Evolutionary conservation across 371 early-diverging fungal genomes (phyloP).

Genomic region (Umbelopsis sp.): DNA sequence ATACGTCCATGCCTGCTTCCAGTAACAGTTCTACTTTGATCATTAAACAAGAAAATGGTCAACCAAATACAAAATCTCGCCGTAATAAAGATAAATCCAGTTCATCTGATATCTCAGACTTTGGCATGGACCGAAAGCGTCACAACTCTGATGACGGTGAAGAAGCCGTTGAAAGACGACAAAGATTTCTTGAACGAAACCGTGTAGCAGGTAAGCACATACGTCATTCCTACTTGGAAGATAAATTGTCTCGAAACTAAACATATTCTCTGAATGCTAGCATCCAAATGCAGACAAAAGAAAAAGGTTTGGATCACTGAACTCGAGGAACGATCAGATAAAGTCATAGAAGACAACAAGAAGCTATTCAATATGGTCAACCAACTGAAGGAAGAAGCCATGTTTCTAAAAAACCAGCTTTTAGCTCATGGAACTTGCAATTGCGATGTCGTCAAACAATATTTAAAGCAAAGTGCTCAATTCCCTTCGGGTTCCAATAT

Average conservation of each 20-base stretch:
- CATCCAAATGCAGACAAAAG: slow-evolving; percentile 80
- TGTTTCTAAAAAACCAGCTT: slow-evolving; percentile 65
- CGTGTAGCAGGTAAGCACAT: slow-evolving; percentile 58
- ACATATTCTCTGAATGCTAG: slow-evolving; percentile 28
- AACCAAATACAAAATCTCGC: slow-evolving; percentile 3
- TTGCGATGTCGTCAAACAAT: slow-evolving; percentile 58
- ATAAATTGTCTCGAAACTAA: not conserved
- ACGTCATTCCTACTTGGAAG: not conserved
- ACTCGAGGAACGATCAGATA: slow-evolving; percentile 63
- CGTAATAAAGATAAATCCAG: slow-evolving; percentile 4
- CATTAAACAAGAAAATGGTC: slow-evolving; percentile 14
- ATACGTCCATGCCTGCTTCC: not conserved
- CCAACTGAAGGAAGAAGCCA: slow-evolving; percentile 69
- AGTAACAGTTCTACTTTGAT: not conserved
- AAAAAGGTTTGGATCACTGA: slow-evolving; percentile 76
- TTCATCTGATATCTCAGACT: not conserved
- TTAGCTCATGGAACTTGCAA: slow-evolving; percentile 63
- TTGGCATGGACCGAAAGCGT: not conserved
- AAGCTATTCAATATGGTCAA: slow-evolving; percentile 54
- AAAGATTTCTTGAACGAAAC: slow-evolving; percentile 66
- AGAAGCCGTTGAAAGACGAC: slow-evolving; percentile 31
- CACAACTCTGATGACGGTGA: not conserved
- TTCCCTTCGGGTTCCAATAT: not conserved
- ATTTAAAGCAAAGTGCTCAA: slow-evolving; percentile 22
- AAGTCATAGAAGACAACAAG: slow-evolving; percentile 57